Evolutionary conservation across 2,329 filamentous ascomycete genomes (phyloP), one percentile per base, ranked within the genome.

Genomic region (Penicillium sp.): DNA sequence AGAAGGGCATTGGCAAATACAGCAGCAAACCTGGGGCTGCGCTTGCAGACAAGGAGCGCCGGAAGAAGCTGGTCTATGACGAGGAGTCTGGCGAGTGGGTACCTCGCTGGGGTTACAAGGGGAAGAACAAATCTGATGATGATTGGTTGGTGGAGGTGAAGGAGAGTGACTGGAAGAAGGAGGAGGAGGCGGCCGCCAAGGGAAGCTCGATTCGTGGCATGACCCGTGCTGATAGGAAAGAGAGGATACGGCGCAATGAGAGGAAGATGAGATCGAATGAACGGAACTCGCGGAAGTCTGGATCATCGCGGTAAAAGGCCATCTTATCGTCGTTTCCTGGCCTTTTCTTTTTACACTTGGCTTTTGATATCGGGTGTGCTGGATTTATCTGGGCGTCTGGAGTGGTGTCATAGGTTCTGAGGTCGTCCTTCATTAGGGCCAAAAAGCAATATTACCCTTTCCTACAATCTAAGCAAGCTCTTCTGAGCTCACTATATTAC

Each of bases 81-180:
- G 91, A 96, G 79, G 88, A 85, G 62, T 91, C 83, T 35, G 91
- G 91, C 67, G 91, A 95, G 76, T 98, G 93, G 92, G 91, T 92
- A 75, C 90, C 91, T 66, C 93, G 93, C 79, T 99, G 94, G 92
- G 95, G 95, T 0, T 97, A 95, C 82, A 91, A 94, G 82, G 93
- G 90, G 64, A 89, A 91, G 77, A 95, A 95, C 78, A 94, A 95
- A 83, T 88, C 89, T 64, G 90, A 87, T 21, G 84, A 88, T 67
- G 89, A 96, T 73, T 96, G 93, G 91, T 82, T 97, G 69, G 92
- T 97, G 62, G 95, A 98, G 86, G 89, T 99, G 58, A 90, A 97
- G 74, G 87, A 90, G 74, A 87, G 90, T 74, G 86, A 86, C 71
- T 89, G 90, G 76, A 87, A 90, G 76, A 88, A 87, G 74, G 89